Base-by-base conservation (phyloP, 1,284 basidiomycete genomes). In the Schizophyllum commune region DNA sequence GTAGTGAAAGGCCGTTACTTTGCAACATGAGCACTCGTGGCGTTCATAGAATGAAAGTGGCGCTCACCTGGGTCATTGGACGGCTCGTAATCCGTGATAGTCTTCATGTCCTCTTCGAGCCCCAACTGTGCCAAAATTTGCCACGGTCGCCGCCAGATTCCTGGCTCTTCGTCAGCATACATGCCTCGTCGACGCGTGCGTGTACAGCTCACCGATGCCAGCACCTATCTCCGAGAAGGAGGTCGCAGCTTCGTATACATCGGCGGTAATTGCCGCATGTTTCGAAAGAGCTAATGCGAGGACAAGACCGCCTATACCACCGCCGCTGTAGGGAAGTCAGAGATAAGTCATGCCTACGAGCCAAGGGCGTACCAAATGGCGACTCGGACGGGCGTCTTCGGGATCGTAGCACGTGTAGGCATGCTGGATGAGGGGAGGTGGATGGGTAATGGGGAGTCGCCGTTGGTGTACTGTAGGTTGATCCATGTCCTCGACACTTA, bases 191-290 rank as follows among this genome's bases (percentile, higher is more conserved):
- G 39, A 47, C 3, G 39, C 9, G 9, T 3, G 17, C 9, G 39
- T 47, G 39, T 13, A 9, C 3, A 17, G 39, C 39, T 47, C 39
- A 47, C 79, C 82, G 54, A 86, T 74, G 7, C 84, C 84, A 19
- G 83, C 83, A n/a, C 84, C 83, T 21, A 83, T 58, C 67, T 83
- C 81, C 21, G 75, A 69, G 51, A 84, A 76, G 58, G 77, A 68
- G 33, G 68, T 66, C 21, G 81, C 77, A 8, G 73, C 75, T 70
- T 86, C 84, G 63, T 79, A 86, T 52, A 86, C 68, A 60, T 80
- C 77, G 52, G 84, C 74, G 20, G 80, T 75, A 47, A 84, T 80
- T 61, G 83, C 75, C 0, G 76, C 74, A 67, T 79, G 81, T 65
- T 71, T 75, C 11, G 79, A 76, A 58, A 84, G 66, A 17, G 79